Evolutionary conservation across 257 asterid genomes (phyloP).

Genomic region (Thymus mandschuricus): DNA sequence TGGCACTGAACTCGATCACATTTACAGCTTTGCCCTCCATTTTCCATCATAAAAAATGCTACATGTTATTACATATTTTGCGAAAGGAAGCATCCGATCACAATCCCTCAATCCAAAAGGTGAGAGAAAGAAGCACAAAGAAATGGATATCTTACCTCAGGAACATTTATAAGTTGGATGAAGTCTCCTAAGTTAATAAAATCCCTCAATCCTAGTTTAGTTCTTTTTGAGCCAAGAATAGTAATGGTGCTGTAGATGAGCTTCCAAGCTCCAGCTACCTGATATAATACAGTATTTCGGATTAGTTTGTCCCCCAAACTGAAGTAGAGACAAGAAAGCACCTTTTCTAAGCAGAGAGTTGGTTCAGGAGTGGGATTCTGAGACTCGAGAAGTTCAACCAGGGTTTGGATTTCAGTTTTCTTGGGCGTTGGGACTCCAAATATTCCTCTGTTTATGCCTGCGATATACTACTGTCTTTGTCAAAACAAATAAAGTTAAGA

Average conservation of each 20-base stretch:
- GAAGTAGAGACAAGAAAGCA: constrained; percentile 19
- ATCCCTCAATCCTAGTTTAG: constrained; percentile 89
- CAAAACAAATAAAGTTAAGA: background rate
- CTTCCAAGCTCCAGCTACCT: constrained; percentile 89
- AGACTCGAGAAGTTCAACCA: constrained; percentile 73
- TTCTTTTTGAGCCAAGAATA: constrained; percentile 82
- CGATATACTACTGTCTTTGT: constrained; percentile 5
- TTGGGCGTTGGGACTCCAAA: constrained; percentile 71
- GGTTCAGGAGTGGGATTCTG: constrained; percentile 83
- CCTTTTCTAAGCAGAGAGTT: constrained; percentile 71
- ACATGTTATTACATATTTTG: constrained; percentile 34
- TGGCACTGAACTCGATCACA: constrained; percentile 77
- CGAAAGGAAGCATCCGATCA: constrained; percentile 4
- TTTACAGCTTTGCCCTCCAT: constrained; percentile 94
- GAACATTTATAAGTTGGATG: constrained; percentile 58
- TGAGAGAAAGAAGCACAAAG: background rate
- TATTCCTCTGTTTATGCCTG: constrained; percentile 87
- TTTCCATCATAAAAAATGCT: constrained; percentile 40
- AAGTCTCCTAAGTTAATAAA: constrained; percentile 77
- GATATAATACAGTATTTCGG: background rate
- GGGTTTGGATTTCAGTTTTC: constrained; percentile 57
- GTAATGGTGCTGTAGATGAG: constrained; percentile 84
- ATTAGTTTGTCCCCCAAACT: background rate
- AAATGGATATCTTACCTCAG: constrained; percentile 56
- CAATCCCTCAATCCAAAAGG: background rate